Base-by-base conservation (phyloP, 2,329 filamentous ascomycete genomes). In the Trichophyton simii region DNA sequence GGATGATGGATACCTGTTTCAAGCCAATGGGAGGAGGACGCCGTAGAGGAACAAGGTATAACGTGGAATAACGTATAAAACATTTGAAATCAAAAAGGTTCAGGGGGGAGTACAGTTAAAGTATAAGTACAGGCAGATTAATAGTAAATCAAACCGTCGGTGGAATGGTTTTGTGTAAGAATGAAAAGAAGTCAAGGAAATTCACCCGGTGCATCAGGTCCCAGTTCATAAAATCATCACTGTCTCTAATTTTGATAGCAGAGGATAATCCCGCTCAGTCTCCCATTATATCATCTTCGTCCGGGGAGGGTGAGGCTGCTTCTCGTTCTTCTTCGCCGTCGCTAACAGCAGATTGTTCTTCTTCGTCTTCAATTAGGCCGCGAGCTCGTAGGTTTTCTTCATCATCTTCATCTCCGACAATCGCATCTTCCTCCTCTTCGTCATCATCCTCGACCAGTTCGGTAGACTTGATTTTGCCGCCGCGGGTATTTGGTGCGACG, bases 391-490 rank as follows among this genome's bases (percentile, higher is more conserved):
- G 65, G 61, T 75, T 72, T 7, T 73, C 73, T 20, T 76, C 75
- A 0, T 75, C 76, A 42, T 80, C 79, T 62, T 72, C 70, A 46
- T 54, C 55, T 31, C 31, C 55, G 55, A 28, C 31, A 6, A 72
- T 73, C 22, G 66, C 67, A 34, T 61, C 63, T 48, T 72, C 72
- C 1, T 74, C 75, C 18, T 77, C 76, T 9, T 75, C 72, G 18
- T 77, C 76, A 11, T 75, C 72, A 36, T 75, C 75, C 36, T 73
- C 75, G 11, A 77, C 73, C 52, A 74, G 75, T 61, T 78, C 77
- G 18, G 74, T 71, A 25, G 72, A 74, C 59, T 74, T 73, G 42
- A 64, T 61, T 13, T 68, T 66, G 6, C 65, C 62, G 34, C 65
- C 61, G 15, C 59, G 63, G 31, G 71, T 70, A 42, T 64, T 64